Evolutionary conservation across 2,329 filamentous ascomycete species (phyloP).

Genomic region (Colletotrichum scovillei): DNA sequence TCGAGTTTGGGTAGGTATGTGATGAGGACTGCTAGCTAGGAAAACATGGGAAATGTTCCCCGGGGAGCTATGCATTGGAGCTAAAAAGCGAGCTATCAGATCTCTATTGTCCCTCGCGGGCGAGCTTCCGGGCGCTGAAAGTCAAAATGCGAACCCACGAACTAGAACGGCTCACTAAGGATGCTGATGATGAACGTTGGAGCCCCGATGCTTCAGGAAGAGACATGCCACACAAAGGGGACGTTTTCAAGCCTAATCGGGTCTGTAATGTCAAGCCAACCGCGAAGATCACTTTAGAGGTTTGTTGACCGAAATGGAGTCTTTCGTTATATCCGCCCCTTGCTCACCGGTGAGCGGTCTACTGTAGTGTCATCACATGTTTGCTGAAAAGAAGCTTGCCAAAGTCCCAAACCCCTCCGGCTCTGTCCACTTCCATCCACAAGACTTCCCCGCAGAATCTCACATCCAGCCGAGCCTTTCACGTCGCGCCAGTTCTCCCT

Average conservation of each 20-base stretch:
- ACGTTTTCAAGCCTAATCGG: too few relatives aligned
- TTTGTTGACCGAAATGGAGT: neutral
- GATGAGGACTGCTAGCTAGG: neutral
- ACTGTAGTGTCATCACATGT: neutral
- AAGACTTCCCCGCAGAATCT: neutral
- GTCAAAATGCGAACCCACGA: neutral
- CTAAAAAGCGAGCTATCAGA: neutral
- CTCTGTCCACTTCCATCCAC: neutral
- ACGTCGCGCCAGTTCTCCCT: neutral
- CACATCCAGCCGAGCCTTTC: neutral
- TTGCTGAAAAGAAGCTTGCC: neutral
- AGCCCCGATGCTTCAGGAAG: neutral
- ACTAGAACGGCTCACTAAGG: neutral
- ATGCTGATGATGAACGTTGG: neutral
- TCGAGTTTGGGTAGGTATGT: neutral
- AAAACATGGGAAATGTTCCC: neutral
- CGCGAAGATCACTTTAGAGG: neutral
- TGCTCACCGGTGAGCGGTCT: slow-evolving; percentile 21
- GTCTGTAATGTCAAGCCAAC: neutral
- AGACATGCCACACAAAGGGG: neutral
- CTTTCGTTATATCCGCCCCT: slow-evolving; percentile 17
- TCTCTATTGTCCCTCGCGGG: neutral
- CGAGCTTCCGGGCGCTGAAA: neutral
- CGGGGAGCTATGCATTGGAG: neutral
- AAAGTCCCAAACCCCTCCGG: neutral